A percentile compares a stretch with the other conserved stretches of the same genome.
Evolutionary conservation across 352 stramenopile genomes (phyloP).

Genomic region (Pythium aquatile): DNA sequence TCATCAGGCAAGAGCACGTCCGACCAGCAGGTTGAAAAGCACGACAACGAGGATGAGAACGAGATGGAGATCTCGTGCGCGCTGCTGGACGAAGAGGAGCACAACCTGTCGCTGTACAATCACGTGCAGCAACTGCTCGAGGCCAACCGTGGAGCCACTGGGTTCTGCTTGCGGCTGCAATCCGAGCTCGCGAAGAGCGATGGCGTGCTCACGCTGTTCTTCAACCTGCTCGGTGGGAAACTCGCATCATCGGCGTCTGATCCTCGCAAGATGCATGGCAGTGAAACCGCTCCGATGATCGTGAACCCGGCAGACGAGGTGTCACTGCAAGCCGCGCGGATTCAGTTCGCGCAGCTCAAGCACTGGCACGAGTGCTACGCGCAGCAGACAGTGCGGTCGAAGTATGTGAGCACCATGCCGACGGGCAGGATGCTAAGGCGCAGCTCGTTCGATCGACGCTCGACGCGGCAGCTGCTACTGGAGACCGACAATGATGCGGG

Average conservation of each 20-base stretch:
- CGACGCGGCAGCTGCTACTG: slow-evolving; percentile 11
- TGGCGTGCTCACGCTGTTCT: slow-evolving; percentile 38
- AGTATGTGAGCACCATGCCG: slow-evolving; percentile 28
- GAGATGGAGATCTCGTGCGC: slow-evolving; percentile 36
- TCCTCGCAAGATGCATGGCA: background rate
- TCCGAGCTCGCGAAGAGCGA: slow-evolving; percentile 52
- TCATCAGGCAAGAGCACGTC: background rate
- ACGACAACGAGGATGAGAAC: slow-evolving; percentile 14
- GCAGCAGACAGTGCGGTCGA: slow-evolving; percentile 38
- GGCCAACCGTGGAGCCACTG: slow-evolving; percentile 18
- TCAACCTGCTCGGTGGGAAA: slow-evolving; percentile 27
- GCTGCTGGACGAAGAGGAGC: slow-evolving; percentile 51
- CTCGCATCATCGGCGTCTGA: too few relatives aligned
- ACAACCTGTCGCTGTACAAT: slow-evolving; percentile 47
- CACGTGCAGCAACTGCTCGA: slow-evolving; percentile 34
- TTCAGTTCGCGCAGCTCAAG: slow-evolving; percentile 36
- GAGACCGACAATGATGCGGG: slow-evolving; percentile 1
- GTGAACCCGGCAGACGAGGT: background rate
- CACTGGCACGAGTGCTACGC: slow-evolving; percentile 63
- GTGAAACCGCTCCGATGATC: background rate
- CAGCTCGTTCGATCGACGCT: slow-evolving; percentile 21
- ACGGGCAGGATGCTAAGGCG: slow-evolving; percentile 6
- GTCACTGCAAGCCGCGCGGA: slow-evolving; percentile 1
- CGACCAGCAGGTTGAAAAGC: background rate
- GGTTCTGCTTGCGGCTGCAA: slow-evolving; percentile 31